Evolutionary conservation across 345 rosid species (phyloP), one percentile per base, ranked within the genome.

Genomic region (Salix caprea): DNA sequence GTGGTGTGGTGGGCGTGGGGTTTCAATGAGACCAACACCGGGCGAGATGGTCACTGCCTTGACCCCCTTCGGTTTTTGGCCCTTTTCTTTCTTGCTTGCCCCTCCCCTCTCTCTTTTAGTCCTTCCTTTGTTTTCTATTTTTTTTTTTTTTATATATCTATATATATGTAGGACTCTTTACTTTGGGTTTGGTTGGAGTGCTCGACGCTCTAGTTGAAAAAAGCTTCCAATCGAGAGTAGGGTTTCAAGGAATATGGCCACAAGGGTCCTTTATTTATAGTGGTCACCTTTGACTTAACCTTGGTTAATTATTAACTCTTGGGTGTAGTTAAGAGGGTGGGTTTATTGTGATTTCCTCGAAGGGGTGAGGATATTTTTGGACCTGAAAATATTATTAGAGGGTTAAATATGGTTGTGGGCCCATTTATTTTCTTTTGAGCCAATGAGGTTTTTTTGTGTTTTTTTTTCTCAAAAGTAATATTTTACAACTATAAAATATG

Each of bases 261-360:
- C 80, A 65, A 65, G 2, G 48, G 54, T 16, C 62, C 56, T 56
- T 39, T 42, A 64, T 81, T 83, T 85, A 81, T 83, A 80, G 81
- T 62, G 71, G 52, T 26, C 44, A 61, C 74, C 42, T 42, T 58
- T 81, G 28, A 24, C 54, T 71, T 15, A 61, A 76, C 83, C 77
- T 24, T 42, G 69, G 83, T 83, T 81, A 74, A 30, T 69, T 83
- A 30, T 79, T 65, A 56, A 79, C 78, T 71, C 64, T 42, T 69
- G 67, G 64, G 65, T 75, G 72, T 40, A 15, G 80, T 84, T 84
- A 26, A 21, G 65, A 37, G 30, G 42, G 32, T 56, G 15, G 52
- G 37, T 74, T 79, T 37, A 37, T 21, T 18, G 34, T 23, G 62
- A 3, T 65, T 70, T 66, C 32, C 3, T 56, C 2, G 1, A 61